Percentiles rank a stretch among this genome's conserved stretches.
phyloP scores from a whole-genome alignment of 768 basidiomycete genomes.

The Hypholoma fasciculare region DNA sequence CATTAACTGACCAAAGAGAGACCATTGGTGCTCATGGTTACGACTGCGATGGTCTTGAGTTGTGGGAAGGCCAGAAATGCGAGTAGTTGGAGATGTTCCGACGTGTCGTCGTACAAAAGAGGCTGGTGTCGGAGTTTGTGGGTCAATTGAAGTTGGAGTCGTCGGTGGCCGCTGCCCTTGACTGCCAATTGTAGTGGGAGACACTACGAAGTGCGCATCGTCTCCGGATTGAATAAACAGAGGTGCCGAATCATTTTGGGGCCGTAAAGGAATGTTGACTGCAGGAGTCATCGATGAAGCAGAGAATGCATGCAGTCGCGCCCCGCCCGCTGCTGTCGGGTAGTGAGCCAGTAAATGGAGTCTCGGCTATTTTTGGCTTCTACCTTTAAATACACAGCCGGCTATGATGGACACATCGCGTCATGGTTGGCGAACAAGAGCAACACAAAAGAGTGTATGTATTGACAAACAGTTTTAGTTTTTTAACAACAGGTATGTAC shows the following conservation, averaged over 20 bases:
- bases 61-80: background rate
- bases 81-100: background rate
- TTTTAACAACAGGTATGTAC: constrained; percentile 4
- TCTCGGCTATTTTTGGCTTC: background rate
- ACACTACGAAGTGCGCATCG: constrained; percentile 11
- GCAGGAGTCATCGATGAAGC: constrained; percentile 1
- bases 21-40: constrained; percentile 49
- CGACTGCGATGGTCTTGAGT: constrained; percentile 9
- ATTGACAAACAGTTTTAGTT: background rate
- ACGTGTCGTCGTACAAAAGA: constrained; percentile 8
- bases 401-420: background rate
- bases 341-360: no score
- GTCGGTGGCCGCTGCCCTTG: background rate
- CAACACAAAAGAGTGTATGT: background rate
- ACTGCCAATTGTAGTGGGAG: constrained; percentile 5
- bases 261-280: constrained; percentile 11
- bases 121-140: constrained; percentile 8
- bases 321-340: background rate
- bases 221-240: constrained; percentile 5
- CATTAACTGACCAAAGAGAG: constrained; percentile 72
- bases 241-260: constrained; percentile 3
- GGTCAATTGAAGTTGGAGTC: constrained; percentile 1
- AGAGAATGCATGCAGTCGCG: background rate
- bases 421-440: no score
- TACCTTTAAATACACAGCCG: background rate